phyloP scores from a whole-genome alignment of 345 rosid species.

The Reutealis trisperma region DNA sequence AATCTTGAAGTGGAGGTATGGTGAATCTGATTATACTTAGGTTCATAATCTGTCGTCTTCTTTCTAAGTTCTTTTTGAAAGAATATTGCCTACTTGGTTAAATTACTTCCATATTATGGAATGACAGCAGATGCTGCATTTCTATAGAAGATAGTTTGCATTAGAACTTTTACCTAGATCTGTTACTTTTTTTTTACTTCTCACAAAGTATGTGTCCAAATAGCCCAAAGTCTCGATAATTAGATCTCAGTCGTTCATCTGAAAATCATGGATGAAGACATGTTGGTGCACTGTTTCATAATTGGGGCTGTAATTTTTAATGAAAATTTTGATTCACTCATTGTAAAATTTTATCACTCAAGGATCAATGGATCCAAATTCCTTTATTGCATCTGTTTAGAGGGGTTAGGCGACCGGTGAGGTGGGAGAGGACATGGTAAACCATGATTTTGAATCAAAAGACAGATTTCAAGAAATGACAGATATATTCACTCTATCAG shows the following conservation, averaged over 20 bases:
- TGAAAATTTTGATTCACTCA: background rate
- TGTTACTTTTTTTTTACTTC: background rate
- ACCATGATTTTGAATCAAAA: no score
- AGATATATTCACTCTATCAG: no score
- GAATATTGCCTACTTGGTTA: slow-evolving; percentile 7
- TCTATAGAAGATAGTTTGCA: background rate
- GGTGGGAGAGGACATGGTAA: background rate
- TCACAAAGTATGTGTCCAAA: background rate
- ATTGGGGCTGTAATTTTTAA: background rate
- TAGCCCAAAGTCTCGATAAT: background rate
- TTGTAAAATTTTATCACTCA: background rate
- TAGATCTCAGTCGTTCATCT: background rate
- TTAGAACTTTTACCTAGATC: background rate
- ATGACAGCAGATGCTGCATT: background rate
- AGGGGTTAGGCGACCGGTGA: background rate
- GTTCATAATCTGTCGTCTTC: slow-evolving; percentile 3
- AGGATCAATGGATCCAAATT: background rate
- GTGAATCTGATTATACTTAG: slow-evolving; percentile 22
- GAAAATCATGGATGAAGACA: background rate
- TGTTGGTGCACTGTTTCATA: background rate
- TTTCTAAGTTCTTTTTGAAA: slow-evolving; percentile 8
- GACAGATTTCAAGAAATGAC: no score
- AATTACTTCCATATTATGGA: background rate
- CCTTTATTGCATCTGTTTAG: no score
- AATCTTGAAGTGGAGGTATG: slow-evolving; percentile 85